Base-by-base conservation (phyloP, 257 asterid species). In the Forsythia suspensa region DNA sequence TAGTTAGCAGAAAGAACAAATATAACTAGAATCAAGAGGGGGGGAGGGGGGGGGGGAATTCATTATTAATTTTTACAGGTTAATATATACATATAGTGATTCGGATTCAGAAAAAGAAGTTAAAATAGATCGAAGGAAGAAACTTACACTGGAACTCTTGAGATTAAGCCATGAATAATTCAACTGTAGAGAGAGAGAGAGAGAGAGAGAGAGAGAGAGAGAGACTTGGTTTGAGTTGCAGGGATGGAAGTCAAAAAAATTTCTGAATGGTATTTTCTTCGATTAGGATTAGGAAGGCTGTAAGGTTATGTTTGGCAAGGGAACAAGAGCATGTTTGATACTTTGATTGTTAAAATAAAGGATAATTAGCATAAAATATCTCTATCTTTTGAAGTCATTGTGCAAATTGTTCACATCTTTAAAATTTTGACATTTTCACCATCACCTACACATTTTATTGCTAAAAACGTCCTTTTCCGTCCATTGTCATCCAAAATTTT, bases 191-290 rank as follows among this genome's bases (percentile, higher is more conserved):
- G 85, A 79, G 36, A 59, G 85, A 61, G 72, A 80, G 75, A 71
- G 77, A 34, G 79, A 48, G 65, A 24, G 24, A 24, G 24, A 24
- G 24, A n/a, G n/a, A n/a, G n/a, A n/a, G n/a, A n/a, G n/a, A n/a
- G n/a, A n/a, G 66, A 73, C 52, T 77, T 15, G 29, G 13, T 34
- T 51, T 41, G 68, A 42, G 75, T 9, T 71, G 71, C 61, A 70
- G 81, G 84, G 76, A 42, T 21, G 81, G 70, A 81, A 87, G 91
- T 86, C 90, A 88, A 86, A 88, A 86, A 38, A 42, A 76, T 81
- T 68, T 77, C 85, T 34, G 12, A 59, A 59, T 59, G 34, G 24
- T 20, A 57, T n/a, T n/a, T 57, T 57, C 66, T 57, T 57, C 51
- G 10, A 43, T 6, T 43, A 43, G 12, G 10, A 43, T 6, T 43